phyloP scores from a whole-genome alignment of 139 green algal genomes.

The Closterium sp. region DNA sequence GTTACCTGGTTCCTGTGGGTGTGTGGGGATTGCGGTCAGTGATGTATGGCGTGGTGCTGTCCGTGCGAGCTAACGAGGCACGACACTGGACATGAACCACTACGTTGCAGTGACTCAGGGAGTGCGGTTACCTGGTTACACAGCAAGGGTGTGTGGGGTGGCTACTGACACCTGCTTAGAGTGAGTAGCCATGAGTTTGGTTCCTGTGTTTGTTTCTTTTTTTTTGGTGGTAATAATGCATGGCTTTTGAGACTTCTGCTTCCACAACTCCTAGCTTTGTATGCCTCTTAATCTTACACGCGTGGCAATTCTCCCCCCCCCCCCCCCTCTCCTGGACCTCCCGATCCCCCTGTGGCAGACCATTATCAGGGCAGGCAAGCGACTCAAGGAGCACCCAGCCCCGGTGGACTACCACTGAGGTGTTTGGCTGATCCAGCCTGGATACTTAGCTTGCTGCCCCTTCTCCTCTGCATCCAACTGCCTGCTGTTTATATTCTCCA shows the following conservation, averaged over 20 bases:
- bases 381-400: conserved; percentile 44
- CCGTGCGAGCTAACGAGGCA: conserved; percentile 84
- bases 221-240: no score
- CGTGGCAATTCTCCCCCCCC: neutral
- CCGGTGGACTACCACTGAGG: conserved; percentile 40
- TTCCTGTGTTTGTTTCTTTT: no score
- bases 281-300: no score
- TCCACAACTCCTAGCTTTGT: no score
- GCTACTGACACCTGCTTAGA: conserved; percentile 56
- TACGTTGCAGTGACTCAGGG: neutral
- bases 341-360: conserved; percentile 9
- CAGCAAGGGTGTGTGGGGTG: neutral
- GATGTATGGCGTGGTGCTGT: conserved; percentile 81
- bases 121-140: neutral
- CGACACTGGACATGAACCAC: conserved; percentile 54
- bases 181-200: no score
- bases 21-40: conserved; percentile 61
- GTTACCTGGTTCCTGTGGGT: neutral
- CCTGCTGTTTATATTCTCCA: no score
- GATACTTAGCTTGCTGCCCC: no score
- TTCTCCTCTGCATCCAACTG: no score
- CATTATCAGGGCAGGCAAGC: conserved; percentile 35
- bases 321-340: neutral
- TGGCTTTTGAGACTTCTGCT: neutral
- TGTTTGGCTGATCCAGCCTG: neutral